Evolutionary conservation across 2,329 filamentous ascomycete genomes (phyloP), one percentile per base, ranked within the genome.

Genomic region (Penicillium sp.): DNA sequence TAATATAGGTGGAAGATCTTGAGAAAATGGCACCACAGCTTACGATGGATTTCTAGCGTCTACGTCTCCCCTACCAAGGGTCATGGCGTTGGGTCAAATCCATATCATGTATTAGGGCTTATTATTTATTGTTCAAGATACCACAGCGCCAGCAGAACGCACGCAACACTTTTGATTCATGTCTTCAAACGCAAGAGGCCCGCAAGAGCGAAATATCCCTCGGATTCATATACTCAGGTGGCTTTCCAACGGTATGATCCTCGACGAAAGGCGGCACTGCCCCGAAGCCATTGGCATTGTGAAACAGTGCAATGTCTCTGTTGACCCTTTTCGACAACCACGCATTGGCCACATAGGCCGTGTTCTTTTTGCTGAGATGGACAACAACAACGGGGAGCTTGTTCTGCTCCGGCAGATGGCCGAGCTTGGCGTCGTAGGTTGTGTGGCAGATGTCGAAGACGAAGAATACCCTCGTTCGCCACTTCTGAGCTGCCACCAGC

Each of bases 1-100:
- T 42, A 45, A 31, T 61, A 37, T 61, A 90, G 80, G 84, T 94
- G 40, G 88, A 94, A 64, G 90, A 96, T 72, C 65, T 97, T 53
- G 90, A 96, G 72, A 93, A 88, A 69, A 75, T 94, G 60, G 85
- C 87, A 13, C 87, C 87, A 48, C 88, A 95, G 69, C 72, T 96
- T 62, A 70, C 95, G 60, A 75, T 96, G 66, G 91, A 97, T 69
- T 86, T 96, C 55, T 95, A 58, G 51, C 22, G 10, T 28, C 19
- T 33, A n/a, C 8, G 6, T 45, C 26, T 24, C 33, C 40, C 22
- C 10, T 41, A 32, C 15, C 8, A 47, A 24, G 17, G 42, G 21
- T 19, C 17, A 32, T n/a, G 28, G 47, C 41, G 40, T 49, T 51
- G 19, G 26, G 34, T 51, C 32, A 13, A 21, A 10, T 37, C 45